These are phyloP conservation scores for Austroboletus eburneus DNA, from an alignment of 768 basidiomycete genomes.

Conservation along the genomic window DNA sequence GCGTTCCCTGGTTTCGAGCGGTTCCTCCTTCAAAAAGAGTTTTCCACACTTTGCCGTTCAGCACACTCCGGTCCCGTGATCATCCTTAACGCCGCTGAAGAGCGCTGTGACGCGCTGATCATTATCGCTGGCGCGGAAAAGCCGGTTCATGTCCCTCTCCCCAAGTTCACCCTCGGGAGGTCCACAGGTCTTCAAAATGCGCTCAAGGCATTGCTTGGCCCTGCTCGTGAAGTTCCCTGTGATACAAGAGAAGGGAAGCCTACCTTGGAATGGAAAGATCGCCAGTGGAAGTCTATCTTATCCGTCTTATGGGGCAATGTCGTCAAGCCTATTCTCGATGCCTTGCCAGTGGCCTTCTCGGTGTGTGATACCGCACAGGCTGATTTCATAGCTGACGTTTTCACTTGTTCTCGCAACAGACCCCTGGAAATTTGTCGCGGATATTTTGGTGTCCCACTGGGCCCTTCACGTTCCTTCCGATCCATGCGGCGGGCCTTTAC, in stretches of 20 bases:
- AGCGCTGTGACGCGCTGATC: too few species aligned
- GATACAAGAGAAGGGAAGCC: background rate
- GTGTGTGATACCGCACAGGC: too few species aligned
- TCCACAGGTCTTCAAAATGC: too few species aligned
- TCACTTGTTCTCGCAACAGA: background rate
- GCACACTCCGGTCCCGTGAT: background rate
- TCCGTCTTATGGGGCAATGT: background rate
- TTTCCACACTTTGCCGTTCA: background rate
- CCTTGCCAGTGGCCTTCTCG: background rate
- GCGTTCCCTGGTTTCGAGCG: background rate
- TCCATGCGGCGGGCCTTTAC: too few species aligned
- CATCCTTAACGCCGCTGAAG: too few species aligned
- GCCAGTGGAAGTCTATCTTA: too few species aligned
- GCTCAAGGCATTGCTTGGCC: too few species aligned
- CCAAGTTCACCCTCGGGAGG: too few species aligned
- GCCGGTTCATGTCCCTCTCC: background rate
- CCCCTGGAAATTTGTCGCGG: background rate
- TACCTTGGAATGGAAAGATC: background rate
- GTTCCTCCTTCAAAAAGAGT: background rate
- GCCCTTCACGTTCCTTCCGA: too few species aligned
- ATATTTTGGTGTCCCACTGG: too few species aligned
- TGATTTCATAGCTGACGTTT: too few species aligned
- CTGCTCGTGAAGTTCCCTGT: too few species aligned
- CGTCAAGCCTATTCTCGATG: background rate
- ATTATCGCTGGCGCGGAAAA: background rate